Base-by-base conservation (phyloP, 495 filamentous ascomycete species). In the Poronia punctata region DNA sequence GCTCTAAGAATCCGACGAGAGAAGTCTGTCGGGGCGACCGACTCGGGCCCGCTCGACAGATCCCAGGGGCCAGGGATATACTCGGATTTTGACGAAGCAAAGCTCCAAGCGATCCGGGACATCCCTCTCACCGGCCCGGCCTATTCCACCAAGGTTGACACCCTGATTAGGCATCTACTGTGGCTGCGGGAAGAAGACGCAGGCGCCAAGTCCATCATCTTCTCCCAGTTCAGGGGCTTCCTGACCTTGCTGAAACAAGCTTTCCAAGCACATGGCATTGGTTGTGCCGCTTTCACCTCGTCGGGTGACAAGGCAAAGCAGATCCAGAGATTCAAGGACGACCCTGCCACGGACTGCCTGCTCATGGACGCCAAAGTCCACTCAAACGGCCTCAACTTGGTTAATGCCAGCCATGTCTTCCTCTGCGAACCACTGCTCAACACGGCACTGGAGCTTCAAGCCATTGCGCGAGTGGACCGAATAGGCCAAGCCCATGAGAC, bases 401-500 rank as follows among this genome's bases (percentile, higher is more conserved):
- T 95, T 47, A 89, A 90, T 56, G 92, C 90, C 4, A 95, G 80
- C 8, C 86, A 98, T 56, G 88, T 98, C 1, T 90, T 98, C 50
- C 67, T 98, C 6, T 95, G 88, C 59, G 90, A 98, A 59, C 90
- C 90, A 1, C 64, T 96, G 3, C 77, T 96, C 48, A 95, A 96
- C 56, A 84, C 89, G 5, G 87, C 90, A 2, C 78, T 98, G 7
- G 90, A 96, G 52, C 72, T 95, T 5, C 90, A 98, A 54, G 90
- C 88, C 3, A 93, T 96, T 49, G 87, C 88, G 5, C 82, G 90
- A 33, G 88, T 98, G 0, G 87, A 98, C 57, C 76, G 90, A 25
- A 98, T 98, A 39, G 90, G 90, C 0, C 90, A 98, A 60, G 74
- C 79, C 43, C 78, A 83, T 18, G 71, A 81, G 45, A 98, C 90